Percentiles rank a stretch among this genome's conserved stretches.
These are phyloP conservation scores for Stagonosporopsis vannaccii DNA, from an alignment of 2,329 filamentous ascomycete species.

Conservation along the genomic window DNA sequence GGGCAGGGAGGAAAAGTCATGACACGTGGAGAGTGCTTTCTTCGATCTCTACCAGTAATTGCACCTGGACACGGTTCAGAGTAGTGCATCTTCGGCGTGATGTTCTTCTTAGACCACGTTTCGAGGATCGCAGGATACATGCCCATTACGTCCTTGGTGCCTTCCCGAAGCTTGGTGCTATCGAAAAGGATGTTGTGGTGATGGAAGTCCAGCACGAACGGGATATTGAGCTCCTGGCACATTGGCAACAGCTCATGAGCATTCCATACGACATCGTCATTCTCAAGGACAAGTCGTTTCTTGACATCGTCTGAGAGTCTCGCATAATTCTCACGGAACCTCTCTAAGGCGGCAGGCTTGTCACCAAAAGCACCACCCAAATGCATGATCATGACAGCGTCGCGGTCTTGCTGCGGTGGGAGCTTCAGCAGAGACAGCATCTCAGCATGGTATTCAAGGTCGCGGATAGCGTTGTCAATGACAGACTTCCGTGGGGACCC, in stretches of 20 bases:
- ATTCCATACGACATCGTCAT: constrained; percentile 92
- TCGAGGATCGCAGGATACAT: constrained; percentile 79
- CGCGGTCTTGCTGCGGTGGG: constrained; percentile 77
- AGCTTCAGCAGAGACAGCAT: constrained; percentile 79
- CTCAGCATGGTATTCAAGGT: constrained; percentile 88
- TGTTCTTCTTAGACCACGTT: constrained; percentile 84
- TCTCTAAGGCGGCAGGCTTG: constrained; percentile 77
- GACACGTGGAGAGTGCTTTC: constrained; percentile 86
- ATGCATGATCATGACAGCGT: constrained; percentile 94
- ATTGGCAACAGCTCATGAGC: constrained; percentile 89
- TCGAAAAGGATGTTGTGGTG: constrained; percentile 97
- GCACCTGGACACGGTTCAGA: constrained; percentile 81
- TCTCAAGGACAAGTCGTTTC: constrained; percentile 84
- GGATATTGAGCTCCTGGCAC: constrained; percentile 94
- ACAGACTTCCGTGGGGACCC: constrained; percentile 82
- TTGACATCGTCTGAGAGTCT: constrained; percentile 74
- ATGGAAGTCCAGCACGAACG: constrained; percentile 89
- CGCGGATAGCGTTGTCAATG: constrained; percentile 76
- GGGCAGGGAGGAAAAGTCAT: constrained; percentile 81
- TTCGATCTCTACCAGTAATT: constrained; percentile 76
- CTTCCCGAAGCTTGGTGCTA: constrained; percentile 74
- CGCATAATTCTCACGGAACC: constrained; percentile 79
- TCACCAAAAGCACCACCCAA: constrained; percentile 92
- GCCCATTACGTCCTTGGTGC: constrained; percentile 79
- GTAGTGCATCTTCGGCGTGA: constrained; percentile 97